These are phyloP conservation scores for Starmerella asiatica DNA, from an alignment of 805 yeast genomes.

Conservation along the genomic window DNA sequence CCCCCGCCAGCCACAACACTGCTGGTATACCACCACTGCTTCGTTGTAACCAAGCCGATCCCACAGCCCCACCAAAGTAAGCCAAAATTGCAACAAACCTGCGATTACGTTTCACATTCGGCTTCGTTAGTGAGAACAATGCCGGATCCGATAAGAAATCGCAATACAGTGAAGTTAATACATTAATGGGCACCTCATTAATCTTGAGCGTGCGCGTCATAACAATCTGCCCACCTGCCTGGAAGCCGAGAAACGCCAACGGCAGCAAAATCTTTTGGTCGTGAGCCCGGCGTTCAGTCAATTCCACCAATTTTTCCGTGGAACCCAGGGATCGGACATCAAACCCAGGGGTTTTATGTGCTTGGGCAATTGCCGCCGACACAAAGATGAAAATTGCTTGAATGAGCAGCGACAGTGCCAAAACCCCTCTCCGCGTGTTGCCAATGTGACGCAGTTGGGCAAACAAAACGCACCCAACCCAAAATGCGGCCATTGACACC, in stretches of 20 bases:
- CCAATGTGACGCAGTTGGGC: constrained; percentile 10
- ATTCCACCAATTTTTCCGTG: not conserved
- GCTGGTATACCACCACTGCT: constrained; percentile 11
- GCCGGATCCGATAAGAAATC: constrained; percentile 13
- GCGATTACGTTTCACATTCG: constrained; percentile 10
- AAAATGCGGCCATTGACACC: constrained; percentile 7
- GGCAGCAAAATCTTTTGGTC: constrained; percentile 6
- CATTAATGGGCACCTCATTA: constrained; percentile 14
- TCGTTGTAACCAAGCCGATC: constrained; percentile 14
- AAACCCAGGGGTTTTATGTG: constrained; percentile 5
- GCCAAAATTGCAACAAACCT: constrained; percentile 9
- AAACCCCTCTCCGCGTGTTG: constrained; percentile 3
- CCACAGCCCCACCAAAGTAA: constrained; percentile 11
- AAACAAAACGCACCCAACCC: constrained; percentile 13
- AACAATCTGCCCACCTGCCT: constrained; percentile 14
- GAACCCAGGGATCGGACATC: constrained; percentile 4
- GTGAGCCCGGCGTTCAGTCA: not conserved
- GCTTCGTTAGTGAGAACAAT: constrained; percentile 2
- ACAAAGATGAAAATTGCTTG: constrained; percentile 8
- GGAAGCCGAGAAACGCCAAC: constrained; percentile 12
- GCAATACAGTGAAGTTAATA: constrained; percentile 14
- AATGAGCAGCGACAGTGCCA: constrained; percentile 5
- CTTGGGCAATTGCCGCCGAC: constrained; percentile 11
- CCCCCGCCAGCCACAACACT: constrained; percentile 12
- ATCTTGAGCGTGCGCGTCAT: constrained; percentile 10